These are phyloP conservation scores for Apostasia shenzhenica DNA, from an alignment of 106 monocot genomes.

Conservation along the genomic window DNA sequence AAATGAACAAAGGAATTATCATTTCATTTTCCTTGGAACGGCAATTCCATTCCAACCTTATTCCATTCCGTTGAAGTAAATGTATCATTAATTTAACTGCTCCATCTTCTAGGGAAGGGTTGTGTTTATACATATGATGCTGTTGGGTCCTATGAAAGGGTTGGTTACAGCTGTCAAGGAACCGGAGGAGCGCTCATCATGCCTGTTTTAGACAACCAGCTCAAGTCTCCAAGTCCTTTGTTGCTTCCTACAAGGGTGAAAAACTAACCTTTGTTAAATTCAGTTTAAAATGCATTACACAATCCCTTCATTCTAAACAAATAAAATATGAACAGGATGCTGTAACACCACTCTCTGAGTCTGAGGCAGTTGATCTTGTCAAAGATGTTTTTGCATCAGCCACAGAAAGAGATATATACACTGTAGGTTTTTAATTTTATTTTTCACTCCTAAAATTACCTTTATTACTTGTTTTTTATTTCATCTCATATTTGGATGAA, in stretches of 20 bases:
- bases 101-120: conserved; percentile 47
- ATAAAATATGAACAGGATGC: conserved; percentile 54
- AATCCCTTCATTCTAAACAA: neutral
- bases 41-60: no score
- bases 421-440: conserved; percentile 35
- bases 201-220: conserved; percentile 93
- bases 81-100: neutral
- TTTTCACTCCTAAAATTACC: neutral
- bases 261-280: neutral
- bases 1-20: no score
- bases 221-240: conserved; percentile 94
- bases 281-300: neutral
- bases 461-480: no score
- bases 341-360: conserved; percentile 72
- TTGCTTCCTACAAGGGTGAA: conserved; percentile 77
- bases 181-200: conserved; percentile 71
- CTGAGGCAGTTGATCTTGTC: conserved; percentile 86
- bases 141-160: conserved; percentile 88
- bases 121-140: conserved; percentile 96
- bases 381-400: conserved; percentile 98
- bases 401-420: conserved; percentile 93
- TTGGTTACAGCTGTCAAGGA: conserved; percentile 83
- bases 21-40: no score
- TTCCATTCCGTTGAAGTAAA: no score
- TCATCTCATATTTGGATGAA: no score